Conservation (phyloP, 169 alveolate genomes). For the Eimeria acervulina region DNA sequence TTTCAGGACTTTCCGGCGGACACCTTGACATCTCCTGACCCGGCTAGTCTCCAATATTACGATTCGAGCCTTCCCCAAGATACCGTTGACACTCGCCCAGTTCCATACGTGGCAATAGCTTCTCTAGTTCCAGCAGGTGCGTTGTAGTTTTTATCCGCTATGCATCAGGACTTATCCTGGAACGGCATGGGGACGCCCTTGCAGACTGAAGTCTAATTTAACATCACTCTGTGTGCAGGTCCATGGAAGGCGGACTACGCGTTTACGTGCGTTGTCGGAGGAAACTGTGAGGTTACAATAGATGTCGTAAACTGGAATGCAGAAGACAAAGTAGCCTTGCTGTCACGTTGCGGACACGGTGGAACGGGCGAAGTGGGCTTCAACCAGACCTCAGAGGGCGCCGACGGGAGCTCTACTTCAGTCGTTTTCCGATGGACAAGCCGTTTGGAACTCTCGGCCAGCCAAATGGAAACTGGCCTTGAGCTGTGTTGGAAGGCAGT, state of each 20-base stretch:
- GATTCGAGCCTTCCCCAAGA: slow-evolving; percentile 65
- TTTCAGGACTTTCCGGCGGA: slow-evolving; percentile 38
- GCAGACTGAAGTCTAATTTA: background rate
- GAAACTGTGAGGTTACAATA: slow-evolving; percentile 33
- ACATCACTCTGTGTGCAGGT: background rate
- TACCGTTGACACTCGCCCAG: slow-evolving; percentile 32
- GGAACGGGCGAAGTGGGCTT: background rate
- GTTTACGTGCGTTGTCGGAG: slow-evolving; percentile 44
- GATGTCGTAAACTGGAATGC: slow-evolving; percentile 35
- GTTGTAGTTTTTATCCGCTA: background rate
- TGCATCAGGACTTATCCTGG: background rate
- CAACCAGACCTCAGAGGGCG: slow-evolving; percentile 26
- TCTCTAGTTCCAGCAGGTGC: slow-evolving; percentile 65
- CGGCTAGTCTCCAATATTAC: slow-evolving; percentile 43
- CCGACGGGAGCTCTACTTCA: background rate
- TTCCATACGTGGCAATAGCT: slow-evolving; percentile 44
- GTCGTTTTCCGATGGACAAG: slow-evolving; percentile 33
- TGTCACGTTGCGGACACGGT: slow-evolving; percentile 7
- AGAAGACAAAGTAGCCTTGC: slow-evolving; percentile 44
- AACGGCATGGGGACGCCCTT: too few species aligned
- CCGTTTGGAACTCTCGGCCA: slow-evolving; percentile 37
- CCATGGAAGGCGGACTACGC: slow-evolving; percentile 39
- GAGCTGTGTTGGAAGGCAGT: slow-evolving; percentile 73
- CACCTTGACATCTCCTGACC: slow-evolving; percentile 34
- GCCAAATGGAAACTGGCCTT: slow-evolving; percentile 47